These are phyloP conservation scores for Aurantiochytrium sp. DNA, from an alignment of 108 stramenopile genomes.

Conservation along the genomic window DNA sequence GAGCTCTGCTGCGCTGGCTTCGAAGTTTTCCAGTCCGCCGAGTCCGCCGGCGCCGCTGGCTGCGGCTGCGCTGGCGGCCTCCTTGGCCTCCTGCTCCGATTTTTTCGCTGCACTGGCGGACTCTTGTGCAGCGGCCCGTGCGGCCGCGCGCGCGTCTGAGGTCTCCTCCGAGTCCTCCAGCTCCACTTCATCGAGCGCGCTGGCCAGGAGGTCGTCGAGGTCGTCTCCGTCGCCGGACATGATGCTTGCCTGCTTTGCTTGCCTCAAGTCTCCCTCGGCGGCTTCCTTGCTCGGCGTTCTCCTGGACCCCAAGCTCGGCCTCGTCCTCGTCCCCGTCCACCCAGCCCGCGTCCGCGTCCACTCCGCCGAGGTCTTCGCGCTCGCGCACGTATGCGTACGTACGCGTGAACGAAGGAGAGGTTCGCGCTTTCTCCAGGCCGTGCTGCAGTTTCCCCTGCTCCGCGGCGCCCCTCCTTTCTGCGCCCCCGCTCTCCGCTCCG, in stretches of 20 bases:
- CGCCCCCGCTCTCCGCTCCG: too few species aligned
- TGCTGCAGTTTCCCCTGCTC: too few species aligned
- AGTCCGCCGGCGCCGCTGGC: neutral
- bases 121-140: neutral
- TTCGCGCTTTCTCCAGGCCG: too few species aligned
- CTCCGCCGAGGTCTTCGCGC: too few species aligned
- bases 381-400: too few species aligned
- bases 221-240: neutral
- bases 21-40: neutral
- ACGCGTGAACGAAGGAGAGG: too few species aligned
- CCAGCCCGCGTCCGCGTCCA: too few species aligned
- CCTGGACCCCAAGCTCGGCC: too few species aligned
- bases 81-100: neutral
- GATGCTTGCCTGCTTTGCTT: neutral
- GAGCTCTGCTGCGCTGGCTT: constrained; percentile 20
- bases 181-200: neutral
- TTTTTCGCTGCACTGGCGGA: neutral
- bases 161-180: neutral
- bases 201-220: neutral
- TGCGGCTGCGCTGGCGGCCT: neutral
- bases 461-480: too few species aligned
- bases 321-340: too few species aligned
- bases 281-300: too few species aligned
- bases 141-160: neutral
- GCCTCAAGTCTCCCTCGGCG: too few species aligned